Conservation (phyloP, 2,329 filamentous ascomycete species). For the Aspergillus alliaceus region DNA sequence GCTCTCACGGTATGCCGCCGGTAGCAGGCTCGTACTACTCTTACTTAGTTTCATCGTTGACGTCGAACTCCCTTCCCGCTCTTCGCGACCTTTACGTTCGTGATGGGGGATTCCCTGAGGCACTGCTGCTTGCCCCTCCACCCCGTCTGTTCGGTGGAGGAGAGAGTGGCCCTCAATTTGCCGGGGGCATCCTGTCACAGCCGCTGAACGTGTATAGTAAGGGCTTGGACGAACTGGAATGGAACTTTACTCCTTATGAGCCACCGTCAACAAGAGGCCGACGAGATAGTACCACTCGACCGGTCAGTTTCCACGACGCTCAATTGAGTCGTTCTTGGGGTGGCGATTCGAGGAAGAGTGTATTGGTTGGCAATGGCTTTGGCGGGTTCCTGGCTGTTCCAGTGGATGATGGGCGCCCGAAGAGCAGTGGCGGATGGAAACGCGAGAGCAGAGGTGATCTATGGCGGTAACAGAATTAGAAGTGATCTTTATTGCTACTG, state of each 20-base stretch:
- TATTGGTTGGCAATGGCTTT: slow-evolving; percentile 67
- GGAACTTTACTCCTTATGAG: slow-evolving; percentile 64
- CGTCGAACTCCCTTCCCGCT: slow-evolving; percentile 71
- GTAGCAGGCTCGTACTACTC: slow-evolving; percentile 69
- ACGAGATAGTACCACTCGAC: slow-evolving; percentile 41
- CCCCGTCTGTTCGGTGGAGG: slow-evolving; percentile 51
- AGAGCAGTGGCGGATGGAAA: slow-evolving; percentile 34
- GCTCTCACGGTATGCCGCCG: slow-evolving; percentile 56
- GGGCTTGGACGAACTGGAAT: slow-evolving; percentile 66
- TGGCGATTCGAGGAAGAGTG: slow-evolving; percentile 58
- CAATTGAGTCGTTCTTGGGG: slow-evolving; percentile 58
- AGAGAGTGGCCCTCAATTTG: slow-evolving; percentile 26
- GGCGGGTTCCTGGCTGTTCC: slow-evolving; percentile 68
- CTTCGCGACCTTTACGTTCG: slow-evolving; percentile 80
- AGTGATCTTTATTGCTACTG: background rate
- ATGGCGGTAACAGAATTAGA: slow-evolving; percentile 30
- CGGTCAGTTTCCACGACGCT: slow-evolving; percentile 48
- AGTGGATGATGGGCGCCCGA: slow-evolving; percentile 45
- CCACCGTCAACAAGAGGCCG: slow-evolving; percentile 43
- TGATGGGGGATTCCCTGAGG: slow-evolving; percentile 78
- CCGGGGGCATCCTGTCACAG: slow-evolving; percentile 49
- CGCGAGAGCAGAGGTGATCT: slow-evolving; percentile 38
- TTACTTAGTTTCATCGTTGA: slow-evolving; percentile 81
- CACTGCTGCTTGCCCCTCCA: slow-evolving; percentile 71
- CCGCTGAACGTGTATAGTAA: slow-evolving; percentile 65